These are phyloP conservation scores for Parsonsia alboflavescens DNA, from an alignment of 257 asterid genomes.

Conservation along the genomic window DNA sequence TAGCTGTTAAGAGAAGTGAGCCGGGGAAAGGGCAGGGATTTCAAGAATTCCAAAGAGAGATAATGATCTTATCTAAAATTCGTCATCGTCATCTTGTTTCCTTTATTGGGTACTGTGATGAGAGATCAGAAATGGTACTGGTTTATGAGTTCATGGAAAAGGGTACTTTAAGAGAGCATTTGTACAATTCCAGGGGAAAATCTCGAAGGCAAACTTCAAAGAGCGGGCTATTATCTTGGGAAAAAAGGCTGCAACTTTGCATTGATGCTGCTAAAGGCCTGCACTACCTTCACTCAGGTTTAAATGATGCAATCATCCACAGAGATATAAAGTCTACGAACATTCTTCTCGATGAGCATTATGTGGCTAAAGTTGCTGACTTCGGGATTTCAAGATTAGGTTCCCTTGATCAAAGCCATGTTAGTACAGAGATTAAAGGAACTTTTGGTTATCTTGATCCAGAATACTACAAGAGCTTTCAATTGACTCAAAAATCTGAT, in stretches of 20 bases:
- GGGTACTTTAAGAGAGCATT: slow-evolving; percentile 55
- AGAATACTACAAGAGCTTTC: slow-evolving; percentile 32
- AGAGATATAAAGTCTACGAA: slow-evolving; percentile 64
- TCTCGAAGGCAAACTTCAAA: background rate
- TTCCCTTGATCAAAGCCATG: slow-evolving; percentile 34
- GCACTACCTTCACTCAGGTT: slow-evolving; percentile 50
- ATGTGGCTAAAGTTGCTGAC: slow-evolving; percentile 58
- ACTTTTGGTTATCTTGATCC: slow-evolving; percentile 65
- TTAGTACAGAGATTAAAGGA: slow-evolving; percentile 52
- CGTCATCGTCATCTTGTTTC: slow-evolving; percentile 59
- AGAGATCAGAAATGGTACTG: slow-evolving; percentile 47
- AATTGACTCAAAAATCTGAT: slow-evolving; percentile 51
- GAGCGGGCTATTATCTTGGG: slow-evolving; percentile 38
- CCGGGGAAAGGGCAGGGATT: slow-evolving; percentile 50
- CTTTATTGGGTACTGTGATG: slow-evolving; percentile 56
- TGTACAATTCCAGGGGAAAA: slow-evolving; percentile 22
- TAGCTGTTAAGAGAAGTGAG: slow-evolving; percentile 63
- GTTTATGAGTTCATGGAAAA: slow-evolving; percentile 64
- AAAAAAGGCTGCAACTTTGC: slow-evolving; percentile 44
- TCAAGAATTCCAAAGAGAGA: slow-evolving; percentile 53
- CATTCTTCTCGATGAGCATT: slow-evolving; percentile 49
- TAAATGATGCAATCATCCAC: slow-evolving; percentile 39
- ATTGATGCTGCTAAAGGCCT: slow-evolving; percentile 53
- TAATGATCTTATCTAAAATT: slow-evolving; percentile 43
- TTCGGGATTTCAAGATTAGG: slow-evolving; percentile 54